Base-by-base conservation (phyloP, 805 yeast genomes). In the Zygotorulaspora sp. region DNA sequence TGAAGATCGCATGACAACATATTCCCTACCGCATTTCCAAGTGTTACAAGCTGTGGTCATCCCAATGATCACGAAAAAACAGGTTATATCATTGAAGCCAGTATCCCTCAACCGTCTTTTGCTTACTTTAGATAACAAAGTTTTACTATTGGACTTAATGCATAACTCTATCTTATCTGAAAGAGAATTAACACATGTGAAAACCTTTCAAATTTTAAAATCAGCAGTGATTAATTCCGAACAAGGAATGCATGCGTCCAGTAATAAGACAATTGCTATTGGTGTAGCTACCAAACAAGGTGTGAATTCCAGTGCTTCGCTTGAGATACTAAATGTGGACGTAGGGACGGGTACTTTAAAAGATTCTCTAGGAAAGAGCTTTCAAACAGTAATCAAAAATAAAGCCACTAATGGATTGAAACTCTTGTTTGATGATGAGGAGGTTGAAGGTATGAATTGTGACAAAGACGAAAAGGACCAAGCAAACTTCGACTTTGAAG, bases 311-410 rank as follows among this genome's bases (percentile, higher is more conserved):
- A 44, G 50, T 5, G 53, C 60, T 16, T 46, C 60, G 9, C 41
- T 62, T 27, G 65, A 61, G 34, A 45, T 61, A 5, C 47, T 60
- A 24, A 62, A 62, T 23, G 56, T 80, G 25, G 75, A 80, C 43
- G 75, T 78, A 23, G 94, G 92, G 4, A 62, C 74, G 24, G 84
- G 85, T 50, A 75, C 74, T 35, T 66, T 85, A 41, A 73, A 76
- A 42, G 88, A 83, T 49, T 76, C 84, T 9, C 56, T 85, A 19
- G 89, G 89, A 18, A 82, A 78, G 52, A 74, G 80, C 25, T 65
- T 62, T 28, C 48, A 42, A 14, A 41, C 30, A 11, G 40, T 45
- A 11, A 30, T 36, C 4, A 30, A 36, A 13, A 20, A 20, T 8
- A 15, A 14, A 7, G 18, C 18, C 5, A 21, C 44, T 3, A 35